Percentiles rank a stretch among this genome's conserved stretches.
Conservation (phyloP, 2,329 filamentous ascomycete genomes). For the Paracamarosporium sp. region DNA sequence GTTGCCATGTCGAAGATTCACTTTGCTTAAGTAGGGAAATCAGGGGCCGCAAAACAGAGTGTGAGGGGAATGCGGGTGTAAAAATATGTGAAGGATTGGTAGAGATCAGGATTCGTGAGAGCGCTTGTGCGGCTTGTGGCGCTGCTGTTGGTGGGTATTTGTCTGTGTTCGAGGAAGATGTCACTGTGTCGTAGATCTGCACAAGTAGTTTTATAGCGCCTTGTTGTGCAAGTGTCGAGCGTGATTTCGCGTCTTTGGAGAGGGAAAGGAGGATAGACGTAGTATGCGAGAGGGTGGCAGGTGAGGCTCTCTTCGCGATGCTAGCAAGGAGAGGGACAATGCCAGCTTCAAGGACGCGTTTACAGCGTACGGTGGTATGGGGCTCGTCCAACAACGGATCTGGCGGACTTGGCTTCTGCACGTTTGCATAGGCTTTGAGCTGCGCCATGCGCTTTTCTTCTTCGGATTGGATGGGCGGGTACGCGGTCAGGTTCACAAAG, state of each 20-base stretch:
- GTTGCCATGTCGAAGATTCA: conserved; percentile 66
- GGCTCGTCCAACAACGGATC: conserved; percentile 78
- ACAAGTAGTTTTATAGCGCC: conserved; percentile 89
- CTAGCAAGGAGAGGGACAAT: conserved; percentile 78
- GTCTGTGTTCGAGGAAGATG: conserved; percentile 33
- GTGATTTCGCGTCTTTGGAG: conserved; percentile 73
- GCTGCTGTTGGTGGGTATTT: conserved; percentile 37
- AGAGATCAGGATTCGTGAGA: conserved; percentile 85
- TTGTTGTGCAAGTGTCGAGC: conserved; percentile 86
- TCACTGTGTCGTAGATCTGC: conserved; percentile 68
- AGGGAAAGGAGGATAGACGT: conserved; percentile 80
- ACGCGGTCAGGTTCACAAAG: conserved; percentile 82
- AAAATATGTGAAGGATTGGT: conserved; percentile 87
- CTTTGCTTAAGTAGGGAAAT: conserved; percentile 74
- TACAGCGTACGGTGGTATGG: conserved; percentile 77
- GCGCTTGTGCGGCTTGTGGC: conserved; percentile 75
- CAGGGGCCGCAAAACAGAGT: conserved; percentile 83
- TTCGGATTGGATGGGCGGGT: conserved; percentile 78
- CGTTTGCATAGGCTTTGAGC: conserved; percentile 92
- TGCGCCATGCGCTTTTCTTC: conserved; percentile 93
- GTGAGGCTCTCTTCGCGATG: conserved; percentile 75
- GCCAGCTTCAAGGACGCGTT: conserved; percentile 77
- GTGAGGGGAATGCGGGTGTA: conserved; percentile 73
- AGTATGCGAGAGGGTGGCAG: conserved; percentile 73
- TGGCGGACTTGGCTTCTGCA: conserved; percentile 67